Conservation (phyloP, 2,329 filamentous ascomycete species). For the Fusarium concolor region DNA sequence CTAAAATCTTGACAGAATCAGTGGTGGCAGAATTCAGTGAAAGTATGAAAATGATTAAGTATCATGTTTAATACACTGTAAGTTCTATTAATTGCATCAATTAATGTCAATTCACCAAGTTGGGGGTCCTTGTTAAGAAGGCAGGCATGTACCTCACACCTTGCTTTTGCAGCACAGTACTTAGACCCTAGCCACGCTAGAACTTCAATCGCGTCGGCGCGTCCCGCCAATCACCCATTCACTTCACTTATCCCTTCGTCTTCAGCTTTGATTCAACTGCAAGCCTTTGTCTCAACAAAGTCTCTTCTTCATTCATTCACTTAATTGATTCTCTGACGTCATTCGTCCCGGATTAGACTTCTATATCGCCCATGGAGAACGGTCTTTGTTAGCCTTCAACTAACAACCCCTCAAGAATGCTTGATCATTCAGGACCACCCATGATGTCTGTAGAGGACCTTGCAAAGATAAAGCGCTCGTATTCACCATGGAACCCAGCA, state of each 20-base stretch:
- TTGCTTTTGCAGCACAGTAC: slow-evolving; percentile 17
- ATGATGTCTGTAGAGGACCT: slow-evolving; percentile 19
- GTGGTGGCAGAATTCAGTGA: not conserved
- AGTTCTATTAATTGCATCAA: not conserved
- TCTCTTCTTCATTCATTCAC: not conserved
- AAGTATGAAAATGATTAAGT: not conserved
- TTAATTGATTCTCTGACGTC: not conserved
- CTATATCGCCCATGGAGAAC: not conserved
- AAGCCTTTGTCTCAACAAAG: not conserved
- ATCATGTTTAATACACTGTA: not conserved
- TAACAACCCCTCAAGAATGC: slow-evolving; percentile 4
- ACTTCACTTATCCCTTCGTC: slow-evolving; percentile 1
- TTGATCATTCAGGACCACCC: not conserved
- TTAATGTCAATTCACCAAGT: not conserved
- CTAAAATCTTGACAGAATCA: not conserved
- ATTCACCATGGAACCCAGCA: slow-evolving; percentile 32
- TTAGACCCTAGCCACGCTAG: slow-evolving; percentile 3
- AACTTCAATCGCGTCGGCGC: slow-evolving; percentile 38
- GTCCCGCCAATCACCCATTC: slow-evolving; percentile 4
- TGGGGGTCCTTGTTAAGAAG: not conserved
- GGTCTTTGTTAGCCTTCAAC: not conserved
- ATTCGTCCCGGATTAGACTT: not conserved
- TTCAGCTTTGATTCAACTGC: not conserved
- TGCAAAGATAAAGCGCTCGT: slow-evolving; percentile 29
- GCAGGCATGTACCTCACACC: slow-evolving; percentile 21